Conservation (phyloP, 306 rosid genomes). For the Oxytropis ochrocephala region DNA sequence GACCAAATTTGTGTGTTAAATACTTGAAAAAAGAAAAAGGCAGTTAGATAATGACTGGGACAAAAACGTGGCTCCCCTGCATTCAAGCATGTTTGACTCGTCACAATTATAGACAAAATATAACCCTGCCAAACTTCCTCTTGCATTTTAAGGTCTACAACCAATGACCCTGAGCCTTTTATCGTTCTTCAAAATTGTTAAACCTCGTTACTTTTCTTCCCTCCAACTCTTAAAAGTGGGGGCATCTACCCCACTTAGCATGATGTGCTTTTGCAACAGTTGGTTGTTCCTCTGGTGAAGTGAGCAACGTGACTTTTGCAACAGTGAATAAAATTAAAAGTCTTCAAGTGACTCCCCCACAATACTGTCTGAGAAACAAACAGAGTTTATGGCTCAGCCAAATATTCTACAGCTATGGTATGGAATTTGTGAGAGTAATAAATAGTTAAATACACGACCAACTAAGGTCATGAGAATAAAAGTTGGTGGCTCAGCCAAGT, state of each 20-base stretch:
- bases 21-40: not conserved
- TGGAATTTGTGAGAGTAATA: not conserved
- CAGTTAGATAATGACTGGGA: not conserved
- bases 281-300: conserved; percentile 6
- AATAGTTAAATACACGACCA: not conserved
- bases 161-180: conserved; percentile 7
- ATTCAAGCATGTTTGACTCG: conserved; percentile 6
- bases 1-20: not conserved
- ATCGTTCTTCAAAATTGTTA: conserved; percentile 11
- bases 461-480: too few relatives aligned
- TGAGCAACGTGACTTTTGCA: not conserved
- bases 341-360: conserved; percentile 12
- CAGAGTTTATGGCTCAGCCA: conserved; percentile 9
- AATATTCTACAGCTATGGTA: not conserved
- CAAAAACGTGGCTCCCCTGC: conserved; percentile 7
- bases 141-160: not conserved
- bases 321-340: not conserved
- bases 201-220: conserved; percentile 10
- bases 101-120: not conserved
- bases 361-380: conserved; percentile 19
- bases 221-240: not conserved
- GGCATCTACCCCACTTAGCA: not conserved
- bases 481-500: too few relatives aligned
- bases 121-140: not conserved
- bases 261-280: conserved; percentile 3